Percentiles rank a stretch among this genome's conserved stretches.
These are phyloP conservation scores for Onygenales sp. DNA, from an alignment of 2,329 filamentous ascomycete genomes.

Conservation along the genomic window DNA sequence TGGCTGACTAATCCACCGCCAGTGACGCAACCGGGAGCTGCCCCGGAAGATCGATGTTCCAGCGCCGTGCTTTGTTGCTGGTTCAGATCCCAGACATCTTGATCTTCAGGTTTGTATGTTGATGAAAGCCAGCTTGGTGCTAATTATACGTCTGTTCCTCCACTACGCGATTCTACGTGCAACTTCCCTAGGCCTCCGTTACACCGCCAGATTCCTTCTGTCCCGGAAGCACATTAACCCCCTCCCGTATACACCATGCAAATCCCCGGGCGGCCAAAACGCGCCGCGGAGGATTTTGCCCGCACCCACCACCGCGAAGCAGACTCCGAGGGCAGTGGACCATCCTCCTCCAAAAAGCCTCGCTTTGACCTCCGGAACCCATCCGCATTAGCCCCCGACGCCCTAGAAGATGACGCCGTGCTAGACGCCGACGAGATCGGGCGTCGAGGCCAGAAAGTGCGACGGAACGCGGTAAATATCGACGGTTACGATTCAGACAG, in stretches of 20 bases:
- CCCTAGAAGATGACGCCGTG: slow-evolving; percentile 57
- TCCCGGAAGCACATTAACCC: neutral
- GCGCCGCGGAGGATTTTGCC: slow-evolving; percentile 70
- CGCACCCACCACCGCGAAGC: slow-evolving; percentile 58
- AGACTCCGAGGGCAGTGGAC: slow-evolving; percentile 28
- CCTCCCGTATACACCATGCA: slow-evolving; percentile 18
- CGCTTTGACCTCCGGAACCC: slow-evolving; percentile 94
- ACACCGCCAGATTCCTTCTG: neutral
- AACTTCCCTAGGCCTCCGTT: too few relatives aligned
- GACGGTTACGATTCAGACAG: slow-evolving; percentile 93
- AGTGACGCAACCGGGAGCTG: too few relatives aligned
- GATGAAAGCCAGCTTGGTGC: too few relatives aligned
- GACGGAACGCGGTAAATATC: slow-evolving; percentile 89
- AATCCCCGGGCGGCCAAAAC: slow-evolving; percentile 67
- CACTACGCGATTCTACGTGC: too few relatives aligned
- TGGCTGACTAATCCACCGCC: too few relatives aligned
- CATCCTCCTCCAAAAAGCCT: slow-evolving; percentile 58
- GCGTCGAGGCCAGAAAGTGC: slow-evolving; percentile 58
- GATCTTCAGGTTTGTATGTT: too few relatives aligned
- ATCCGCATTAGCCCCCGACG: slow-evolving; percentile 78
- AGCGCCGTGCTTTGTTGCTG: too few relatives aligned
- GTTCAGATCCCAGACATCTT: too few relatives aligned
- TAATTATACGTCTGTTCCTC: too few relatives aligned
- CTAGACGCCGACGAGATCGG: slow-evolving; percentile 92
- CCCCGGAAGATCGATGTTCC: too few relatives aligned